These are phyloP conservation scores for Orbilia oligospora DNA, from an alignment of 2,329 filamentous ascomycete species.

Conservation along the genomic window DNA sequence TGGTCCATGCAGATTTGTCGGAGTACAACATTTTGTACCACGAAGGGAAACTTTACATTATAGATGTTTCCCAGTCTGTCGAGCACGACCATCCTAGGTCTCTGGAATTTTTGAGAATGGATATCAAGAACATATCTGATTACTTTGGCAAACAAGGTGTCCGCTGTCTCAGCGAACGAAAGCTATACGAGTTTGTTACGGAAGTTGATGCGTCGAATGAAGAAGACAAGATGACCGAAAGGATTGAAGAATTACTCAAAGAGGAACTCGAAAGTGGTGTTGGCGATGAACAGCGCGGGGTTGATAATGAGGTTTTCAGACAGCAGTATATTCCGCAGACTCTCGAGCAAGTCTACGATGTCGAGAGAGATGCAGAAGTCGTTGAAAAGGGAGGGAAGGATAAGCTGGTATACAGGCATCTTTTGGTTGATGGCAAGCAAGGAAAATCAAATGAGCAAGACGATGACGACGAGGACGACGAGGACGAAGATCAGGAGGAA, in stretches of 20 bases:
- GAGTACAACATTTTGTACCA: slow-evolving; percentile 98
- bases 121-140: slow-evolving; percentile 95
- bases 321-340: slow-evolving; percentile 98
- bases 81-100: slow-evolving; percentile 96
- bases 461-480: slow-evolving; percentile 19
- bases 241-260: slow-evolving; percentile 65
- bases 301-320: slow-evolving; percentile 92
- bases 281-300: slow-evolving; percentile 74
- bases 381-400: slow-evolving; percentile 80
- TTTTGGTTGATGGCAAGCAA: slow-evolving; percentile 78
- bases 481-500: slow-evolving; percentile 29
- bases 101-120: slow-evolving; percentile 95
- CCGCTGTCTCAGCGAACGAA: slow-evolving; percentile 78
- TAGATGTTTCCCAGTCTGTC: slow-evolving; percentile 97
- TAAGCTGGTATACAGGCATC: slow-evolving; percentile 85
- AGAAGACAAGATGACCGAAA: slow-evolving; percentile 67
- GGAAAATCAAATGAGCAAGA: slow-evolving; percentile 44
- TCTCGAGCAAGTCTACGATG: slow-evolving; percentile 94
- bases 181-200: slow-evolving; percentile 88
- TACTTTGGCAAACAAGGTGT: slow-evolving; percentile 92
- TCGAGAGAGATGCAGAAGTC: slow-evolving; percentile 88
- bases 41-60: slow-evolving; percentile 85
- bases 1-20: slow-evolving; percentile 96
- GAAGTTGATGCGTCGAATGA: slow-evolving; percentile 70
- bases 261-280: slow-evolving; percentile 65